These are phyloP conservation scores for Colletotrichum scovillei DNA, from an alignment of 2,329 filamentous ascomycete species.

Conservation along the genomic window DNA sequence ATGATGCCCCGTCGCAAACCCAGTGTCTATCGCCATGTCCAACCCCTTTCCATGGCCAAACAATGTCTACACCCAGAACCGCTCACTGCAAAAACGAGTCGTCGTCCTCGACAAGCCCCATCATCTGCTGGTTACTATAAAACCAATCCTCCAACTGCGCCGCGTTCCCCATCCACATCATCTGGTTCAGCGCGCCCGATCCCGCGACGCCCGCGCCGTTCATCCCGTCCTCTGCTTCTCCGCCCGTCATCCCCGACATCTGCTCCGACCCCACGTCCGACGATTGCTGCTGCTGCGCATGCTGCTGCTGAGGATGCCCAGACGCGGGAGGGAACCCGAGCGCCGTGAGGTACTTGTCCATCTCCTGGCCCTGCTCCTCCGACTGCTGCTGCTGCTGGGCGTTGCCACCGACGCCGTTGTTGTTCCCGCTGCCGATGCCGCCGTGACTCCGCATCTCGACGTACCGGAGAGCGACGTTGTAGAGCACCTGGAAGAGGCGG, in stretches of 20 bases:
- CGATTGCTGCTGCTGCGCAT: too few species aligned
- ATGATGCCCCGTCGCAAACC: background rate
- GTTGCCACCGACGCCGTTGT: background rate
- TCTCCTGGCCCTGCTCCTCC: constrained; percentile 49
- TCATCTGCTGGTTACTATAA: constrained; percentile 51
- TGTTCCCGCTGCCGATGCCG: too few species aligned
- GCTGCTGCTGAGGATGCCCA: constrained; percentile 17
- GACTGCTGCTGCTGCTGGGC: constrained; percentile 38
- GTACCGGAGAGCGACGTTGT: constrained; percentile 68
- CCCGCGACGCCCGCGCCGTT: background rate
- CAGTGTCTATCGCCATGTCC: background rate
- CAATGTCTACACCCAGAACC: background rate
- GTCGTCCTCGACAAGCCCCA: constrained; percentile 47
- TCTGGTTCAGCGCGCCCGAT: constrained; percentile 38
- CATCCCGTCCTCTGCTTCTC: background rate
- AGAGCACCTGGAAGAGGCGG: constrained; percentile 68
- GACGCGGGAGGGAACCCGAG: constrained; percentile 54
- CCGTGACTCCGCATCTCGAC: constrained; percentile 59
- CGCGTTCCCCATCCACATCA: constrained; percentile 51
- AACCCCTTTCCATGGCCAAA: too few species aligned
- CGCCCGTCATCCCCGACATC: background rate
- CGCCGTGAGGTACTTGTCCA: constrained; percentile 63
- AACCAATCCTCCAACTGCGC: constrained; percentile 52
- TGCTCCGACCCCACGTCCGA: constrained; percentile 4
- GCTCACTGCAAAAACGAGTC: constrained; percentile 1